Evolutionary conservation across 106 monocot species (phyloP).

Genomic region (Ottelia alismoides): DNA sequence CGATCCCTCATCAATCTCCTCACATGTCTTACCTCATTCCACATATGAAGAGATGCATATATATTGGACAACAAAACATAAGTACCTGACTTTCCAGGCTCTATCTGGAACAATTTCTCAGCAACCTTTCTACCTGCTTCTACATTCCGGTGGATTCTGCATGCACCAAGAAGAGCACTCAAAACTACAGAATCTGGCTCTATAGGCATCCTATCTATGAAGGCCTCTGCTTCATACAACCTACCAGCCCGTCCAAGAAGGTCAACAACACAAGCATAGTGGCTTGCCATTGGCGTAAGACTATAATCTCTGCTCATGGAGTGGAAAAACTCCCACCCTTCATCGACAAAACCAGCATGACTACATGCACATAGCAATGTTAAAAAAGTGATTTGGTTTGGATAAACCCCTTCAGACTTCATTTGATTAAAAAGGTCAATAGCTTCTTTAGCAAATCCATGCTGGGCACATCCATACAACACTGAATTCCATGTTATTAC

Average conservation of each 20-base stretch:
- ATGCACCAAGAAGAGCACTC: constrained; percentile 51
- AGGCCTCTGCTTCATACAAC: constrained; percentile 33
- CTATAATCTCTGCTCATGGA: constrained; percentile 39
- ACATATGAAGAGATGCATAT: constrained; percentile 42
- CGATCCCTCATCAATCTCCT: constrained; percentile 39
- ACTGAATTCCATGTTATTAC: constrained; percentile 43
- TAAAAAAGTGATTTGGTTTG: constrained; percentile 40
- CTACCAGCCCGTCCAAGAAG: constrained; percentile 54
- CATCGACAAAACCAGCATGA: constrained; percentile 47
- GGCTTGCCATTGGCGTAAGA: constrained; percentile 29
- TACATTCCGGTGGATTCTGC: constrained; percentile 30
- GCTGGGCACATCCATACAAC: constrained; percentile 34
- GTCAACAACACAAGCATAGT: constrained; percentile 59
- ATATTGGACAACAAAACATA: constrained; percentile 67
- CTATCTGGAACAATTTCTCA: constrained; percentile 41
- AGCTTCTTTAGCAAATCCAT: constrained; percentile 41
- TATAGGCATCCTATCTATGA: constrained; percentile 48
- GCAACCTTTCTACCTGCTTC: constrained; percentile 35
- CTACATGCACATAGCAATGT: constrained; percentile 44
- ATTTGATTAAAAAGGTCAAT: constrained; percentile 34
- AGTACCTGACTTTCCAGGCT: constrained; percentile 35
- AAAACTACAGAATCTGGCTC: constrained; percentile 52
- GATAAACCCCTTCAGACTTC: constrained; percentile 28
- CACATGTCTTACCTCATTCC: constrained; percentile 37
- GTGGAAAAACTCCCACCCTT: constrained; percentile 34